phyloP scores from a whole-genome alignment of 352 stramenopile species.

The Phytopythium sindhum region DNA sequence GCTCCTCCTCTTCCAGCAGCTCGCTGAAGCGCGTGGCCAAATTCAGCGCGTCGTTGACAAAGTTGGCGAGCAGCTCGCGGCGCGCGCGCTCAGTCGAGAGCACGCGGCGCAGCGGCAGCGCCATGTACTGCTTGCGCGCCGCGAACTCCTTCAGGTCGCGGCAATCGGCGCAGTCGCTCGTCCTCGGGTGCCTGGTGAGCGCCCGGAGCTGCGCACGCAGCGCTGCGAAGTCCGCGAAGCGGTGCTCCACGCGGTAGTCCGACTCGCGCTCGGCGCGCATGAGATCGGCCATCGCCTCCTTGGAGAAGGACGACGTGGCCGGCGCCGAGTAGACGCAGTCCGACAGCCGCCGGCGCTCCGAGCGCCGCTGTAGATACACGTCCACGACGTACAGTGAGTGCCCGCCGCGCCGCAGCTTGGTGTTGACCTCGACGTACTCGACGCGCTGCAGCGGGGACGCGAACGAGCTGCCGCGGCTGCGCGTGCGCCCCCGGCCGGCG shows the following conservation, averaged over 20 bases:
- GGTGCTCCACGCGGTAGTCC: constrained; percentile 28
- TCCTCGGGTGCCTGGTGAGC: constrained; percentile 6
- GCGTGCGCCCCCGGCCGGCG: not conserved
- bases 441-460: constrained; percentile 21
- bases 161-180: constrained; percentile 19
- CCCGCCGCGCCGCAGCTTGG: constrained; percentile 23
- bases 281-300: constrained; percentile 16
- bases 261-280: constrained; percentile 35
- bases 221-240: constrained; percentile 25
- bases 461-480: constrained; percentile 15
- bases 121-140: constrained; percentile 11
- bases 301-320: constrained; percentile 14
- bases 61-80: constrained; percentile 21
- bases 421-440: constrained; percentile 26
- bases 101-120: constrained; percentile 24
- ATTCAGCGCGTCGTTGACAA: constrained; percentile 27
- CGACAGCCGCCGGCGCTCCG: constrained; percentile 21
- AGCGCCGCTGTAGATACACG: constrained; percentile 29
- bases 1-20: constrained; percentile 7
- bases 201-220: constrained; percentile 11
- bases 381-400: constrained; percentile 24
- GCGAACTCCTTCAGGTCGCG: constrained; percentile 13
- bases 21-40: constrained; percentile 11
- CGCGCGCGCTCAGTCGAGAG: constrained; percentile 20
- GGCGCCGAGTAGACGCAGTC: constrained; percentile 21